Evolutionary conservation across 257 asterid species (phyloP).

Genomic region (Forsythia suspensa): DNA sequence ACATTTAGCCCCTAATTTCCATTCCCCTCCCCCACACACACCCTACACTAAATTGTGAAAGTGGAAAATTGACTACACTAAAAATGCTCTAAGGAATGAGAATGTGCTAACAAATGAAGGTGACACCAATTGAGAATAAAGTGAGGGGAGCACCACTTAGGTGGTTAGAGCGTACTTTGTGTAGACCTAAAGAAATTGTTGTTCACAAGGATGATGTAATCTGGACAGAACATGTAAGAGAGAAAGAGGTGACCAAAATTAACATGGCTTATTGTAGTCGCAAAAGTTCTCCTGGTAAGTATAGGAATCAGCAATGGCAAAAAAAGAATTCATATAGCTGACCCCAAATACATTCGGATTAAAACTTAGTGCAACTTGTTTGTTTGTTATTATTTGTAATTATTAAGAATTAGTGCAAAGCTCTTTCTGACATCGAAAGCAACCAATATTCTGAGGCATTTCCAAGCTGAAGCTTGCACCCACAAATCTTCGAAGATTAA

Average conservation of each 20-base stretch:
- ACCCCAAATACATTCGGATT: not conserved
- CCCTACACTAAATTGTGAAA: no score
- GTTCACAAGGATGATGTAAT: not conserved
- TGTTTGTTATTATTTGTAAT: not conserved
- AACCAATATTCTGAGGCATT: not conserved
- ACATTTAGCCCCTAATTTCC: no score
- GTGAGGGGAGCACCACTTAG: not conserved
- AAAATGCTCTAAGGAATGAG: not conserved
- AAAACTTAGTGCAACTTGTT: not conserved
- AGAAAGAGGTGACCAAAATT: not conserved
- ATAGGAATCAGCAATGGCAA: not conserved
- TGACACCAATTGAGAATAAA: not conserved
- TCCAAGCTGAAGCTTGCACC: not conserved
- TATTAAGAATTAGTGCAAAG: not conserved
- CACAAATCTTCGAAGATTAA: not conserved
- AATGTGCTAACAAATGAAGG: not conserved
- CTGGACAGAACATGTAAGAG: not conserved
- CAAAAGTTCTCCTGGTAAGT: not conserved
- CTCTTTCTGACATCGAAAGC: not conserved
- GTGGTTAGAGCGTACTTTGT: not conserved
- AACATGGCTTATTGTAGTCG: not conserved
- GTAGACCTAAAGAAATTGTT: not conserved
- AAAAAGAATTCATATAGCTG: not conserved
- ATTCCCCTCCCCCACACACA: no score
- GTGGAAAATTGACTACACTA: no score